Evolutionary conservation across 768 basidiomycete species (phyloP), one percentile per base, ranked within the genome.

Genomic region (Polyporus arcularius): DNA sequence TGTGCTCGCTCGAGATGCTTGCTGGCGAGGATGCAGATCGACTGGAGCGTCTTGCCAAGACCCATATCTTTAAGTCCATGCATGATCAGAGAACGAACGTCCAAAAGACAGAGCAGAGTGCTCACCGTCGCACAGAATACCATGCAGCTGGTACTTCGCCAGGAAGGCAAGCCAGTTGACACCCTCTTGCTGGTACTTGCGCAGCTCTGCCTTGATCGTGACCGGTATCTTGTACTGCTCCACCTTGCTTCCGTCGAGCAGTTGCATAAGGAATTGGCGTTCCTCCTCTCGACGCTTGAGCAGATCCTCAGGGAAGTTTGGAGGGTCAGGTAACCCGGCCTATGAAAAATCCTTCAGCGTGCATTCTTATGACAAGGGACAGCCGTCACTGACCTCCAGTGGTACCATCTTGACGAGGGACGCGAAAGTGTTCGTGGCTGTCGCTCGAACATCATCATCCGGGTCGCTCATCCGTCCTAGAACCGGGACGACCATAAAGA

Each of bases 91-190:
- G 9, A 40, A 10, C 21, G 45, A 28, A 18, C 16, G n/a, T 30
- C 16, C 8, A 54, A 30, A 31, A 42, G 28, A 3, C 41, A 31
- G 14, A 6, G 15, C 4, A 32, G 12, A 15, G 21, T 42, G 14
- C 40, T 42, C 30, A 43, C 96, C 97, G 69, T 99, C 97, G 71
- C 97, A 99, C 31, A 99, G 86, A 67, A 98, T 93, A 14, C 97
- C 97, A 71, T 99, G 97, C 2, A 99, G 76, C 69, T 98, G 97
- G 72, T 97, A 99, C 72, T 97, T 98, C 18, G 94, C 92, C 40
- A 99, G 80, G 79, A 99, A 99, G 1, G 97, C 97, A 16, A 99
- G 80, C 97, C 97, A 99, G 72, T 94, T 98, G 65, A 99, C 92
- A 38, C 97, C 97, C 57, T 99, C 97, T 75, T 94, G 92, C 74